phyloP scores from a whole-genome alignment of 345 rosid genomes.

The Hypericum perforatum region DNA sequence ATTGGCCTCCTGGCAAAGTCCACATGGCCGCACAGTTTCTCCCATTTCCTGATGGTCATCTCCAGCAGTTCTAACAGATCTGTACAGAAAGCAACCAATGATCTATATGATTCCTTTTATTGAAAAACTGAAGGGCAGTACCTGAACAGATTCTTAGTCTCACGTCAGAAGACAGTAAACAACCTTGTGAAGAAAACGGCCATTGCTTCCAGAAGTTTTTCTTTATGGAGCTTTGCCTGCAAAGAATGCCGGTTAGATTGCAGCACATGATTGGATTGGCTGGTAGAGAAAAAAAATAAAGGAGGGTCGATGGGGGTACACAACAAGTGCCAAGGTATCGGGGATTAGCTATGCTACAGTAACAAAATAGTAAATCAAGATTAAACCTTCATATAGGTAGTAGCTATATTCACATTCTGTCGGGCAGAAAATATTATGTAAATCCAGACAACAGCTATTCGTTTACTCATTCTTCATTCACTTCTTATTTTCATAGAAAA shows the following conservation, averaged over 20 bases:
- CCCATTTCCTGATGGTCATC: slow-evolving; percentile 47
- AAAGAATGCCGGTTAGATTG: slow-evolving; percentile 11
- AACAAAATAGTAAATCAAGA: no score
- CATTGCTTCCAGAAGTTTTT: slow-evolving; percentile 85
- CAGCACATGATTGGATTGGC: slow-evolving; percentile 4
- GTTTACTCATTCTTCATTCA: no score
- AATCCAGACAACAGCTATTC: no score
- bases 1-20: slow-evolving; percentile 66
- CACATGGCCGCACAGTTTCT: slow-evolving; percentile 68
- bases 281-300: not conserved
- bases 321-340: no score
- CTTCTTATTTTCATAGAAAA: no score
- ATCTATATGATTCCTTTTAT: not conserved
- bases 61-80: slow-evolving; percentile 51
- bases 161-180: slow-evolving; percentile 9
- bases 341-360: no score
- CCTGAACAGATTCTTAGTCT: slow-evolving; percentile 7
- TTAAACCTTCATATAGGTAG: no score
- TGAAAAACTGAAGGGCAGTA: not conserved
- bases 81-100: slow-evolving; percentile 21
- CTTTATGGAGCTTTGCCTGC: slow-evolving; percentile 72
- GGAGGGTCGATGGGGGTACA: not conserved
- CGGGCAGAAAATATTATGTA: no score
- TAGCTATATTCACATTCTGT: no score
- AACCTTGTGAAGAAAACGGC: slow-evolving; percentile 83